A percentile compares a stretch with the other conserved stretches of the same genome.
Conservation (phyloP, 768 basidiomycete genomes). For the Neoboletus subvelutipes region DNA sequence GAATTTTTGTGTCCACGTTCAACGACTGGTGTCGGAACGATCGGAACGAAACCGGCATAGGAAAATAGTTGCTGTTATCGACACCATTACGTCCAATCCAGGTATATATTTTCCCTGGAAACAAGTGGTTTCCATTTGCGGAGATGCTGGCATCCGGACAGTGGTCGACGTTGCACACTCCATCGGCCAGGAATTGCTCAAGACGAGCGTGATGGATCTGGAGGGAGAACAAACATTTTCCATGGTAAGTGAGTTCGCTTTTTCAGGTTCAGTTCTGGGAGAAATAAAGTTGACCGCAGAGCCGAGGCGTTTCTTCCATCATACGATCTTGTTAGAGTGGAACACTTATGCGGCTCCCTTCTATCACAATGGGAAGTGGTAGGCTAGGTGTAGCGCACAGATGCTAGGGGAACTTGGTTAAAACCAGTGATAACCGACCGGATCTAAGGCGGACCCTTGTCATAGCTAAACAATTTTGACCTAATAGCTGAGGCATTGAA, state of each 20-base stretch:
- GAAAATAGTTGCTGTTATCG: not conserved
- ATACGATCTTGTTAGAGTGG: not conserved
- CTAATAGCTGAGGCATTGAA: not conserved
- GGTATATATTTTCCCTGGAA: not conserved
- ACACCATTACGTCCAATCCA: not conserved
- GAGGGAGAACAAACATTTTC: not conserved
- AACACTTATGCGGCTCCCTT: not conserved
- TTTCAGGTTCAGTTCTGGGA: not conserved
- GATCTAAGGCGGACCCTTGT: not conserved
- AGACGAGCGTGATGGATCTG: not conserved
- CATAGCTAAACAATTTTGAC: not conserved
- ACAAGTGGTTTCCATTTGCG: not conserved
- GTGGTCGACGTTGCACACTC: not conserved
- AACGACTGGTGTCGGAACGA: not conserved
- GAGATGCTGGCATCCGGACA: not conserved
- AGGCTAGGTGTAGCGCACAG: not conserved
- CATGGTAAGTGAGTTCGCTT: not conserved
- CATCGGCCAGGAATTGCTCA: not conserved
- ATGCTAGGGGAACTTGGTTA: not conserved
- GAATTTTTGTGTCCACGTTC: not conserved
- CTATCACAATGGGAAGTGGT: not conserved
- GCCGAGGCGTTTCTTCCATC: not conserved
- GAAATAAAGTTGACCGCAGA: not conserved
- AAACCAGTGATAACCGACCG: not conserved
- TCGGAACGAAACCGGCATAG: not conserved